A percentile compares a stretch with the other conserved stretches of the same genome.
These are phyloP conservation scores for Daldinia sp. DNA, from an alignment of 2,329 filamentous ascomycete genomes.

Conservation along the genomic window DNA sequence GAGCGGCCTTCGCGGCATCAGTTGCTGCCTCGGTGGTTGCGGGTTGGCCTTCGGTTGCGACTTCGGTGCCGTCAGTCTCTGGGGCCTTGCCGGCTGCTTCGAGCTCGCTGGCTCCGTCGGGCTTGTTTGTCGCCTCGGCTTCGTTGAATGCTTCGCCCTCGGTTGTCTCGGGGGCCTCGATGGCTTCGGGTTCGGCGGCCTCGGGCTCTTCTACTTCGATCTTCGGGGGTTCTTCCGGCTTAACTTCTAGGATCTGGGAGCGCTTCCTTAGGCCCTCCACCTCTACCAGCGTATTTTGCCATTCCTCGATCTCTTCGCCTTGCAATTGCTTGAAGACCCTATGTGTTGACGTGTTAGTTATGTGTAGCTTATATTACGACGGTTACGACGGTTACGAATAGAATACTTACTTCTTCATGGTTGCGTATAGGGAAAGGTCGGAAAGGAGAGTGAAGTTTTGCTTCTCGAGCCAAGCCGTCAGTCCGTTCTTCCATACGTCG, in stretches of 20 bases:
- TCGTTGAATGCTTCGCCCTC: conserved; percentile 5
- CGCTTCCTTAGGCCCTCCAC: conserved; percentile 2
- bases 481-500: conserved; percentile 23
- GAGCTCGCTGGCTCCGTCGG: neutral
- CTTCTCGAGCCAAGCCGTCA: conserved; percentile 24
- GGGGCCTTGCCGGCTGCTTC: neutral
- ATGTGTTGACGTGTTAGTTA: conserved; percentile 1
- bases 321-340: conserved; percentile 20
- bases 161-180: conserved; percentile 2
- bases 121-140: neutral
- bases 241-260: conserved; percentile 5
- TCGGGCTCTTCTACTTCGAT: conserved; percentile 5
- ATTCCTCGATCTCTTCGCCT: conserved; percentile 19
- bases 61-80: neutral
- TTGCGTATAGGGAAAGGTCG: conserved; percentile 20
- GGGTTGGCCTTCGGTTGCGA: neutral
- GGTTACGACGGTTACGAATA: no score
- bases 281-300: conserved; percentile 15
- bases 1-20: neutral
- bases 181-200: neutral
- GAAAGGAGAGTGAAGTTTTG: conserved; percentile 13
- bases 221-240: conserved; percentile 15
- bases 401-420: conserved; percentile 26
- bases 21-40: neutral
- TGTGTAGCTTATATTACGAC: neutral